A percentile compares a stretch with the other conserved stretches of the same genome.
Conservation (phyloP, 306 rosid species). For the barrel medic (Medicago truncatula) region MtrunA17r5.0-ANR NC_053049.1:3549501-3550000, state of each 20-base stretch:
- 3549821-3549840: too few species aligned
- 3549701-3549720: constrained; percentile 23
- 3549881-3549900: too few species aligned
- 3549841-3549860: too few species aligned
- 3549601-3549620: constrained; percentile 33
- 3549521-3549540: constrained; percentile 53
- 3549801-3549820: not conserved
- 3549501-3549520: constrained; percentile 81
- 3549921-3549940: too few species aligned
- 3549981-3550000: too few species aligned
- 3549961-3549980: too few species aligned
- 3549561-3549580: constrained; percentile 8
- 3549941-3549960: too few species aligned
- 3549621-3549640: constrained; percentile 9
- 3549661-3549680: not conserved
- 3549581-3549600: constrained; percentile 18
- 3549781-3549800: not conserved
- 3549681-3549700: not conserved
- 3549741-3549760: not conserved
- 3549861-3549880: too few species aligned
- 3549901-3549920: too few species aligned
- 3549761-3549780: not conserved
- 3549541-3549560: constrained; percentile 44
- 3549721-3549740: not conserved
- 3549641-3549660: not conserved